Evolutionary conservation across 1,284 basidiomycete genomes (phyloP).

Genomic region (Naganishia albida): DNA sequence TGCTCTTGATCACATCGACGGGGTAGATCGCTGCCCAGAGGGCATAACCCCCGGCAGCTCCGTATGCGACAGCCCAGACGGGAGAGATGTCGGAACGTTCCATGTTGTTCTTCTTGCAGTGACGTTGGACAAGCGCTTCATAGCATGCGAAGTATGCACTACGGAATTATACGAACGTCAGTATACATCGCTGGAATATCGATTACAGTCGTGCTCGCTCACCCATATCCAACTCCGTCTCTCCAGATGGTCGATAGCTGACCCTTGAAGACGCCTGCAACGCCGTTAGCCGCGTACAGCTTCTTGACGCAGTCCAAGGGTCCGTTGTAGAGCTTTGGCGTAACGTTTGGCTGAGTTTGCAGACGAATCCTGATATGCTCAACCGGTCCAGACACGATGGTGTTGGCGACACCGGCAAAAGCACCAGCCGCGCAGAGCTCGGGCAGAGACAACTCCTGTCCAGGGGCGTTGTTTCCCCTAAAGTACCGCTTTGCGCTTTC

Average conservation of each 20-base stretch:
- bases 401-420: constrained; percentile 70
- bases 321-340: constrained; percentile 69
- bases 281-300: constrained; percentile 72
- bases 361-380: constrained; percentile 96
- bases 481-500: constrained; percentile 89
- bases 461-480: constrained; percentile 35
- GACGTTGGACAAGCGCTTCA: constrained; percentile 84
- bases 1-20: constrained; percentile 85
- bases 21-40: constrained; percentile 48
- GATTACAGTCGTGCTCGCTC: constrained; percentile 29
- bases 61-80: constrained; percentile 75
- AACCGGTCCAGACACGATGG: constrained; percentile 89
- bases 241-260: constrained; percentile 86
- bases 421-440: constrained; percentile 33
- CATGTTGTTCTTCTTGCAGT: constrained; percentile 70
- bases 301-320: constrained; percentile 83
- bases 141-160: constrained; percentile 86
- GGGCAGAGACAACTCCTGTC: constrained; percentile 42
- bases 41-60: constrained; percentile 70
- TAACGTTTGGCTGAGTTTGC: constrained; percentile 78
- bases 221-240: constrained; percentile 79
- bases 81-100: constrained; percentile 74
- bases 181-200: too few relatives aligned
- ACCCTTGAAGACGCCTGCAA: constrained; percentile 85
- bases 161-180: neutral